A percentile compares a stretch with the other conserved stretches of the same genome.
Evolutionary conservation across 2,329 filamentous ascomycete species (phyloP).

Genomic region (Alternaria sp.): DNA sequence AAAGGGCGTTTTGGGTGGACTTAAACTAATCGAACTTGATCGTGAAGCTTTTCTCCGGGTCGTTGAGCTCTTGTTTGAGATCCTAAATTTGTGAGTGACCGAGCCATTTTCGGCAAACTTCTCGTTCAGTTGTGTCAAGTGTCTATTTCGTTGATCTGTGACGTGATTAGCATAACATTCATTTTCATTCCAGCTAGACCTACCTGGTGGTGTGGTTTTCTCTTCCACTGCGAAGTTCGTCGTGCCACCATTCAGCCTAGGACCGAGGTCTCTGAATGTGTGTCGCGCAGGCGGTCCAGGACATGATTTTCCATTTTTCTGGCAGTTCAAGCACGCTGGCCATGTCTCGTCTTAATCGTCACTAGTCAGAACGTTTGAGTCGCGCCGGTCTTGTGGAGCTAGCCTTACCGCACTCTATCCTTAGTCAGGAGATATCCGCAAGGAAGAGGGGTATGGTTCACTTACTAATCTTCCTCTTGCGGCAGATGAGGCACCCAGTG

Average conservation of each 20-base stretch:
- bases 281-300: conserved; percentile 46
- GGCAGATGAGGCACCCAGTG: conserved; percentile 45
- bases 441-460: conserved; percentile 7
- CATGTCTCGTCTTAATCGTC: conserved; percentile 44
- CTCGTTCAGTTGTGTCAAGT: conserved; percentile 36
- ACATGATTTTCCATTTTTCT: conserved; percentile 46
- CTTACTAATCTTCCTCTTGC: conserved; percentile 47
- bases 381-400: conserved; percentile 7
- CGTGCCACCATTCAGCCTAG: conserved; percentile 21
- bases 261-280: conserved; percentile 44
- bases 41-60: conserved; percentile 15
- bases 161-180: conserved; percentile 3
- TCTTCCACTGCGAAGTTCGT: conserved; percentile 2
- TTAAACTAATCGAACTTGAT: conserved; percentile 24
- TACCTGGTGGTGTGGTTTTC: conserved; percentile 8
- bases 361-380: conserved; percentile 19
- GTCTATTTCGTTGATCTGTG: conserved; percentile 25
- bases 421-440: conserved; percentile 16
- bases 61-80: conserved; percentile 23
- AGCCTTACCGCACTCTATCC: conserved; percentile 31
- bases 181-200: not conserved
- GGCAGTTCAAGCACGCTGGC: conserved; percentile 47
- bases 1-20: conserved; percentile 27
- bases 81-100: conserved; percentile 40
- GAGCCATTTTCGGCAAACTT: conserved; percentile 39